Evolutionary conservation across 495 filamentous ascomycete species (phyloP).

Genomic region (Amphirosellinia nigrospora): DNA sequence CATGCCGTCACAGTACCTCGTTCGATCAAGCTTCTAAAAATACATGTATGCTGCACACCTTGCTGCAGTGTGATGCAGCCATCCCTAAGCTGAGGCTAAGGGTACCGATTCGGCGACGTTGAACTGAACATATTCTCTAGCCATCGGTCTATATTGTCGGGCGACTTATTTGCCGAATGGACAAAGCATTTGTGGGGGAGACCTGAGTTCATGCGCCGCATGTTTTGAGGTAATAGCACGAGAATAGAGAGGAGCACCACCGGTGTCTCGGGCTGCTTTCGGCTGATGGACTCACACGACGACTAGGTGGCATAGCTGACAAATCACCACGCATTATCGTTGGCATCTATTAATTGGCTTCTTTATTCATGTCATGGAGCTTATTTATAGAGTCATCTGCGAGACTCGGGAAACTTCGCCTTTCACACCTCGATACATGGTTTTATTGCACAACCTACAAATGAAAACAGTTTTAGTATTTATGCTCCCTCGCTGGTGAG

Average conservation of each 20-base stretch:
- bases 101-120: background rate
- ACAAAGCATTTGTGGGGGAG: background rate
- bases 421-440: background rate
- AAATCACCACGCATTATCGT: conserved; percentile 12
- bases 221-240: background rate
- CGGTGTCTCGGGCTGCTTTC: background rate
- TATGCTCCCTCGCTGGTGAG: conserved; percentile 21
- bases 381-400: background rate
- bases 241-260: background rate
- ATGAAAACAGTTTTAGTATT: conserved; percentile 23
- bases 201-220: background rate
- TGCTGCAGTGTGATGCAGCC: conserved; percentile 1
- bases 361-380: conserved; percentile 14
- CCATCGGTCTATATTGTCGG: background rate
- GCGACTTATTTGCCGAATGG: background rate
- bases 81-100: background rate
- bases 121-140: conserved; percentile 11
- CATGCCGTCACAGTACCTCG: background rate
- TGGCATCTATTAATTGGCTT: conserved; percentile 14
- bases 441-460: conserved; percentile 52
- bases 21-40: conserved; percentile 7
- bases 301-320: background rate
- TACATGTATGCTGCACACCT: conserved; percentile 1
- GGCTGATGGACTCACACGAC: background rate
- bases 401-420: background rate